Percentiles rank a stretch among this genome's conserved stretches.
Conservation (phyloP, 805 yeast genomes). For the Zygosaccharomyces rouxii region DNA sequence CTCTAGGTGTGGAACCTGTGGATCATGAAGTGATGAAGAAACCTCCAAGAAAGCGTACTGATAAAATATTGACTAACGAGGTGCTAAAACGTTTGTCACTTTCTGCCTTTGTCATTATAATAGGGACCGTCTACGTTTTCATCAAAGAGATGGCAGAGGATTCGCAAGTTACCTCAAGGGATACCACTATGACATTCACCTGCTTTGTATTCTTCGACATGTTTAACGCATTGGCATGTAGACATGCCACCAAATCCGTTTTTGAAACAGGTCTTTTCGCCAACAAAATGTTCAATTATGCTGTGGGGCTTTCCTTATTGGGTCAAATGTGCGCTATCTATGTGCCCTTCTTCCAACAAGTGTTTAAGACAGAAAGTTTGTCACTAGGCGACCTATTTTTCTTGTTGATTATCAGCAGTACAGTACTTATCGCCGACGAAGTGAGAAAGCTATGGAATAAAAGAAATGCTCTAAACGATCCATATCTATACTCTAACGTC, state of each 20-base stretch:
- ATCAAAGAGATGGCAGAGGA: constrained; percentile 78
- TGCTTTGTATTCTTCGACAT: constrained; percentile 94
- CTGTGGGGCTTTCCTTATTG: constrained; percentile 79
- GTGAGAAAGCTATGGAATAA: constrained; percentile 49
- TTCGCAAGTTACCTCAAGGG: constrained; percentile 80
- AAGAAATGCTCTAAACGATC: constrained; percentile 16
- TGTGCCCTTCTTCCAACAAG: constrained; percentile 83
- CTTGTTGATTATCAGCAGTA: constrained; percentile 60
- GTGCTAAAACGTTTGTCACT: constrained; percentile 70
- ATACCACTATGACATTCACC: constrained; percentile 98
- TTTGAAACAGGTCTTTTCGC: constrained; percentile 72
- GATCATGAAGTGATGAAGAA: constrained; percentile 92
- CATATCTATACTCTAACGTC: constrained; percentile 22
- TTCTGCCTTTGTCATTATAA: constrained; percentile 68
- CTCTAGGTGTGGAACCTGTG: constrained; percentile 95
- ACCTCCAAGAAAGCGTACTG: constrained; percentile 91
- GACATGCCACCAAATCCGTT: constrained; percentile 79
- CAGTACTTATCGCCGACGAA: constrained; percentile 86
- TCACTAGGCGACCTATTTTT: constrained; percentile 63
- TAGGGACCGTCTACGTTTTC: constrained; percentile 88
- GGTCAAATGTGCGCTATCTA: constrained; percentile 95
- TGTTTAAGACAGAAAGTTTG: constrained; percentile 94
- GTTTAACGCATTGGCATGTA: constrained; percentile 94
- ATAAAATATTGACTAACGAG: constrained; percentile 68
- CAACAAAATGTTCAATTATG: constrained; percentile 88